A percentile compares a stretch with the other conserved stretches of the same genome.
phyloP scores from a whole-genome alignment of 352 stramenopile species.

The Phytophthora hibernalis region DNA sequence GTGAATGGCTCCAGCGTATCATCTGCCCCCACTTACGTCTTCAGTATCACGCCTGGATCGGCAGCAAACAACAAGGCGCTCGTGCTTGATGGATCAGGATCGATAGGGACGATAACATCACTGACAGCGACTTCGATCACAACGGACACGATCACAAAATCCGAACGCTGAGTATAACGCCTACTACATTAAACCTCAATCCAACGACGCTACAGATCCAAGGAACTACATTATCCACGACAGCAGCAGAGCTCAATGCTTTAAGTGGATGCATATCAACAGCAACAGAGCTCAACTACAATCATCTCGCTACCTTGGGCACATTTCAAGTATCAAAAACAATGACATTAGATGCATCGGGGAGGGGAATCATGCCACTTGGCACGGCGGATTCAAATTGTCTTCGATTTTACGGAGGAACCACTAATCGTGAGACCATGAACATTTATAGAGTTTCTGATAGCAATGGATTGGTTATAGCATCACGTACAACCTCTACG shows the following conservation, averaged over 20 bases:
- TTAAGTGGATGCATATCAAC: no score
- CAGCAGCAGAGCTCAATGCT: no score
- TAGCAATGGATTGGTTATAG: conserved; percentile 24
- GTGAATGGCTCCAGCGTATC: no score
- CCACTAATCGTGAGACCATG: conserved; percentile 13
- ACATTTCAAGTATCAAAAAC: conserved; percentile 19
- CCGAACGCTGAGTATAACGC: not conserved
- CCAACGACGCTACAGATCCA: not conserved
- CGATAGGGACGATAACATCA: no score
- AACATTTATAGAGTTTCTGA: conserved; percentile 27
- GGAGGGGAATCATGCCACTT: not conserved
- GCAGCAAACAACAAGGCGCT: no score
- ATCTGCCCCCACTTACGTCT: no score
- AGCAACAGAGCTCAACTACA: no score
- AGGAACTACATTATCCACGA: no score
- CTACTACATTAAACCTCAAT: not conserved
- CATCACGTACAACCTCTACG: conserved; percentile 10
- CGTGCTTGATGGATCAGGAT: no score
- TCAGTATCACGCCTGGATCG: no score
- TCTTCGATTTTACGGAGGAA: conserved; percentile 16
- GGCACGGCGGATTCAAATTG: conserved; percentile 11
- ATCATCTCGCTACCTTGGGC: no score
- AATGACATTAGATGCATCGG: not conserved
- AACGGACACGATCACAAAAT: not conserved
- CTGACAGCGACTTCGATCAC: no score